Percentiles rank a stretch among this genome's conserved stretches.
Conservation (phyloP, 2,329 filamentous ascomycete species). For the Akanthomyces muscarius region DNA sequence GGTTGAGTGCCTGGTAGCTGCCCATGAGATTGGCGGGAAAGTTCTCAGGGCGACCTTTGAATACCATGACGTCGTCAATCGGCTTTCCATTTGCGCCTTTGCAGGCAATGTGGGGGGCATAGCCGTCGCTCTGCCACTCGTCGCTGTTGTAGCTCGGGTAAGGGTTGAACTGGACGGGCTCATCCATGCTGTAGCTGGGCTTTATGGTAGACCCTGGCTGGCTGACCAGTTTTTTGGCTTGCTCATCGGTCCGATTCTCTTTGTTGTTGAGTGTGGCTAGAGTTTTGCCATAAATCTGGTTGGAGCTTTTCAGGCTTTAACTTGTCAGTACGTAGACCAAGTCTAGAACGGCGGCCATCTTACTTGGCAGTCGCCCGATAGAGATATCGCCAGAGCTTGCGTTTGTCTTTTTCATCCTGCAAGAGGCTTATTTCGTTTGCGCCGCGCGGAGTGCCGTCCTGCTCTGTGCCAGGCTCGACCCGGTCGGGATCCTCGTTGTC, state of each 20-base stretch:
- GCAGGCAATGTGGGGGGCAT: conserved; percentile 60
- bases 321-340: conserved; percentile 27
- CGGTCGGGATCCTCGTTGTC: conserved; percentile 34
- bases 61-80: conserved; percentile 60
- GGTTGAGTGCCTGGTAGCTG: conserved; percentile 54
- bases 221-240: conserved; percentile 29
- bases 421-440: conserved; percentile 32
- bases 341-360: conserved; percentile 21
- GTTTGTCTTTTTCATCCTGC: conserved; percentile 41
- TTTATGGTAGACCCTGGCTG: conserved; percentile 31
- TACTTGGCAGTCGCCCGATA: conserved; percentile 40
- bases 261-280: conserved; percentile 43
- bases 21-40: conserved; percentile 62
- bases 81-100: conserved; percentile 58
- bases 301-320: conserved; percentile 33
- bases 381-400: conserved; percentile 37
- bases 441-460: conserved; percentile 32
- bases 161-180: conserved; percentile 60
- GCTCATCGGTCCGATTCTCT: conserved; percentile 34
- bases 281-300: conserved; percentile 55
- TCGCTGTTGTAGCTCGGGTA: conserved; percentile 67
- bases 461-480: conserved; percentile 34
- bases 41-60: conserved; percentile 54
- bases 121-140: conserved; percentile 53
- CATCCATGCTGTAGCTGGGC: conserved; percentile 39